A percentile compares a stretch with the other conserved stretches of the same genome.
phyloP scores from a whole-genome alignment of 352 stramenopile genomes.

The Globisporangium irregulare region DNA sequence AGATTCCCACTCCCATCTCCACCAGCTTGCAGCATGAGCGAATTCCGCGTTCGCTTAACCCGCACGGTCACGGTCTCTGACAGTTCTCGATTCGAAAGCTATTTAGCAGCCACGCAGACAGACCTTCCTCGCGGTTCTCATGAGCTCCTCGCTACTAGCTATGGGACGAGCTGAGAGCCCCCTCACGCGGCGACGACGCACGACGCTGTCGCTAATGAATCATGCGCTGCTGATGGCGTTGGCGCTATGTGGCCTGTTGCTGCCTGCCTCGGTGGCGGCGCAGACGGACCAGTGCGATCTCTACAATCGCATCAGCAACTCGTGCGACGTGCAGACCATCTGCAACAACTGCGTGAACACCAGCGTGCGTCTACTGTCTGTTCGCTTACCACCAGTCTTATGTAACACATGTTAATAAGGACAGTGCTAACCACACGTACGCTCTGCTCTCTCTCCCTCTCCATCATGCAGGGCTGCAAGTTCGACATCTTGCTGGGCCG shows the following conservation, averaged over 20 bases:
- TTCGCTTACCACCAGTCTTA: background rate
- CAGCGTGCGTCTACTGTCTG: constrained; percentile 19
- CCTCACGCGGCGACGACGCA: background rate
- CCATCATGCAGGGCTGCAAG: constrained; percentile 28
- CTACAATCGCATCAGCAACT: constrained; percentile 29
- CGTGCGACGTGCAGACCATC: constrained; percentile 40
- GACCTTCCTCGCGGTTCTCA: background rate
- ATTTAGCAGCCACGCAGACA: background rate
- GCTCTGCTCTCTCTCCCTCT: background rate
- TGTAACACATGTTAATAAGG: background rate
- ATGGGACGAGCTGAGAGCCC: background rate
- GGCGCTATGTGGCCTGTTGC: background rate
- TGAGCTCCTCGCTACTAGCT: background rate
- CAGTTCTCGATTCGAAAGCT: background rate
- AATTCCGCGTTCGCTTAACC: background rate
- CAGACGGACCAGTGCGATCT: constrained; percentile 24
- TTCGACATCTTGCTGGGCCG: constrained; percentile 32
- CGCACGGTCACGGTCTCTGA: background rate
- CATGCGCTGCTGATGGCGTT: background rate
- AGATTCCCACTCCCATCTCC: background rate
- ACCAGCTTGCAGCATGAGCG: background rate
- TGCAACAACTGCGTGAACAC: constrained; percentile 37
- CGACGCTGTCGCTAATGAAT: background rate
- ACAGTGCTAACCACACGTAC: background rate
- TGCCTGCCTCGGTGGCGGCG: background rate